A percentile compares a stretch with the other conserved stretches of the same genome.
phyloP scores from a whole-genome alignment of 177 flowering plant genomes.

The Vitis hybrid region DNA sequence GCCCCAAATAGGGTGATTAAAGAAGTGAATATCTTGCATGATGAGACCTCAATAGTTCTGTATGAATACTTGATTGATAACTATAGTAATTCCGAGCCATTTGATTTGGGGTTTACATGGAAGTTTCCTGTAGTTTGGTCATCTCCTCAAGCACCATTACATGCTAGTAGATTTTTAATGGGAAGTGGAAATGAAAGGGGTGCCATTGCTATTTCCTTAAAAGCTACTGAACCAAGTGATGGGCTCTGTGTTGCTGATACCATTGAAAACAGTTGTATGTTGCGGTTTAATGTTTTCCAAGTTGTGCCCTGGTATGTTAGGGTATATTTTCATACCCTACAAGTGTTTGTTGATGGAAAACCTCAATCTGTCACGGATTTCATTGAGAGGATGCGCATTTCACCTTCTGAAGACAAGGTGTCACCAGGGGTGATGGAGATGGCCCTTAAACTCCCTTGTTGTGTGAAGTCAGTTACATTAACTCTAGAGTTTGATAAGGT shows the following conservation, averaged over 20 bases:
- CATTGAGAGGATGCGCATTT: constrained; percentile 65
- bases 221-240: constrained; percentile 35
- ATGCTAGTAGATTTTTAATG: constrained; percentile 77
- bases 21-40: constrained; percentile 35
- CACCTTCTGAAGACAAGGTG: constrained; percentile 92
- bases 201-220: constrained; percentile 78
- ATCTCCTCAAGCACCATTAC: constrained; percentile 69
- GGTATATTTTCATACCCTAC: constrained; percentile 78
- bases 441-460: constrained; percentile 63
- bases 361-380: constrained; percentile 38
- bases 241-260: constrained; percentile 18
- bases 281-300: constrained; percentile 74
- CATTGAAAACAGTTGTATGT: constrained; percentile 36
- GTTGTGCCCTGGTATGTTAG: constrained; percentile 97
- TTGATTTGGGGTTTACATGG: constrained; percentile 78
- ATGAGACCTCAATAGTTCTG: constrained; percentile 40
- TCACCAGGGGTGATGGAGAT: constrained; percentile 92
- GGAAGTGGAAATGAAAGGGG: constrained; percentile 99
- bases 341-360: constrained; percentile 61
- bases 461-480: constrained; percentile 58
- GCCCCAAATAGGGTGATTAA: constrained; percentile 51
- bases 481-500: constrained; percentile 94
- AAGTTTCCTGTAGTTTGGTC: constrained; percentile 79
- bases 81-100: constrained; percentile 39
- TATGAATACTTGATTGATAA: constrained; percentile 56